Evolutionary conservation across 2,329 filamentous ascomycete genomes (phyloP).

Genomic region (Trichoderma koningiopsis): DNA sequence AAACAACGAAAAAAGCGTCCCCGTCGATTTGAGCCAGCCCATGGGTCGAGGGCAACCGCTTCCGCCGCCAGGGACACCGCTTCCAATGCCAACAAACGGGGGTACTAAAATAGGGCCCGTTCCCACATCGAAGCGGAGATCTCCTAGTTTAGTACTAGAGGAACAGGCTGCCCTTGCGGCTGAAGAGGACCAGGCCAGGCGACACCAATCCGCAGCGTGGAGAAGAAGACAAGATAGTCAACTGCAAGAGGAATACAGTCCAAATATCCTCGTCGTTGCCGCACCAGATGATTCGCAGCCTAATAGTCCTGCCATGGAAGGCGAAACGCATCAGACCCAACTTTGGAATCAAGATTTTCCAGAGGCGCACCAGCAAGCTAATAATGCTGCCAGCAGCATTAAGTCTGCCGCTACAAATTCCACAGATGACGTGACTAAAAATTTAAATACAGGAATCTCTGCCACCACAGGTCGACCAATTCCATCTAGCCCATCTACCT

Average conservation of each 20-base stretch:
- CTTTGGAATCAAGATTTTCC: constrained; percentile 16
- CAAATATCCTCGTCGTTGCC: constrained; percentile 64
- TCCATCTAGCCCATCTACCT: constrained; percentile 27
- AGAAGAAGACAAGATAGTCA: constrained; percentile 43
- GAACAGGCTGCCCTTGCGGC: constrained; percentile 29
- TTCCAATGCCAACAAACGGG: constrained; percentile 66
- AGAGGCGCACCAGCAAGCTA: neutral
- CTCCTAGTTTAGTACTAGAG: constrained; percentile 44
- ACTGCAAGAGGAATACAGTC: constrained; percentile 43
- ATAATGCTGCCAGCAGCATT: neutral
- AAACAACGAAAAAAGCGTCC: constrained; percentile 36
- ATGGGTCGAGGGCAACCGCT: constrained; percentile 83
- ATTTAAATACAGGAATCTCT: neutral
- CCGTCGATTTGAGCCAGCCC: constrained; percentile 61
- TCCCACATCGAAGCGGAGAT: constrained; percentile 66
- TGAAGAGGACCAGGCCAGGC: constrained; percentile 35
- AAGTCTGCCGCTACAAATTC: neutral
- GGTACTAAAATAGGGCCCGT: constrained; percentile 60
- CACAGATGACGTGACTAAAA: neutral
- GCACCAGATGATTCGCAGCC: constrained; percentile 66
- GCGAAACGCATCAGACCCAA: constrained; percentile 30
- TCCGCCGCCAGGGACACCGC: constrained; percentile 76
- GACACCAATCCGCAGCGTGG: constrained; percentile 54
- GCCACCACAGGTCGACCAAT: neutral
- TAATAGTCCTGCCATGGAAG: constrained; percentile 50